phyloP scores from a whole-genome alignment of 2,329 filamentous ascomycete species.

The Pleurostoma richardsiae region DNA sequence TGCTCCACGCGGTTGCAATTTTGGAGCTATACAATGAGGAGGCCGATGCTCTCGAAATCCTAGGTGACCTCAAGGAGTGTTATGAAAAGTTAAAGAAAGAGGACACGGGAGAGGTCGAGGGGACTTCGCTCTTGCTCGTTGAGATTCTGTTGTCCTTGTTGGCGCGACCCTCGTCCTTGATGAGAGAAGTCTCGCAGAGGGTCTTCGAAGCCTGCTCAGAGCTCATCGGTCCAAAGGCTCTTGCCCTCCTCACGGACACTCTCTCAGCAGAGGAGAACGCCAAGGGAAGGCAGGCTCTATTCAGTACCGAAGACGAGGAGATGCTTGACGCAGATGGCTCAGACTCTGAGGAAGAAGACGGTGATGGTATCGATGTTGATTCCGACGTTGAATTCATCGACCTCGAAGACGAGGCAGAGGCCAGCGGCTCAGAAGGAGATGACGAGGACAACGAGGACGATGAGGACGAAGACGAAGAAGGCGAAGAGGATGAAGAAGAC shows the following conservation, averaged over 20 bases:
- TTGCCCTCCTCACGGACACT: constrained; percentile 63
- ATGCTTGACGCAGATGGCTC: constrained; percentile 42
- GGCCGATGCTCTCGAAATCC: constrained; percentile 73
- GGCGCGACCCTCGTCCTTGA: constrained; percentile 76
- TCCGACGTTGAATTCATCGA: constrained; percentile 37
- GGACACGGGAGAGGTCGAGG: constrained; percentile 46
- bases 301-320: constrained; percentile 61
- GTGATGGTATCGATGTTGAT: constrained; percentile 32
- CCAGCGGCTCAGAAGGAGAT: constrained; percentile 27
- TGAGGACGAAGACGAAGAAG: constrained; percentile 31
- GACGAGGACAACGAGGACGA: constrained; percentile 34
- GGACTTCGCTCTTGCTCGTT: constrained; percentile 67
- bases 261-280: constrained; percentile 75
- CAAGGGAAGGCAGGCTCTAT: constrained; percentile 80
- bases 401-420: constrained; percentile 15
- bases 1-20: constrained; percentile 79
- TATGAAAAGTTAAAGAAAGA: constrained; percentile 61
- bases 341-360: constrained; percentile 33
- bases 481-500: constrained; percentile 39
- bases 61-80: constrained; percentile 76
- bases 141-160: constrained; percentile 90
- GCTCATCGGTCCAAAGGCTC: constrained; percentile 66
- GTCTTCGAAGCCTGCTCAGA: constrained; percentile 80
- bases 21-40: constrained; percentile 90
- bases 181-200: constrained; percentile 81